Conservation (phyloP, 192 early-diverging fungal genomes). For the Glomus cerebriforme region DNA sequence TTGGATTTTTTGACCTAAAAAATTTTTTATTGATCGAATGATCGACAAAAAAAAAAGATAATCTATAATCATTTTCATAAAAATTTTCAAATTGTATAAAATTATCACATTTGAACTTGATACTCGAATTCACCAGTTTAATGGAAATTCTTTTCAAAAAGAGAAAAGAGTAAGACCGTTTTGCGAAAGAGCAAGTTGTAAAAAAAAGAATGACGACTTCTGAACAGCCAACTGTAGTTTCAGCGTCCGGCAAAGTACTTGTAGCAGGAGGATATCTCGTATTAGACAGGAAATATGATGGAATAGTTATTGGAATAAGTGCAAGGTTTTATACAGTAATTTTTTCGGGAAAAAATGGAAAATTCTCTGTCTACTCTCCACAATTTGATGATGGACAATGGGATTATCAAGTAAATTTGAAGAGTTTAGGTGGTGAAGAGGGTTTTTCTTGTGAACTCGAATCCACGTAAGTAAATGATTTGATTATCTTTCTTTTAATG, state of each 20-base stretch:
- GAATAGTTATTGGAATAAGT: constrained; percentile 82
- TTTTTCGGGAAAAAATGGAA: constrained; percentile 19
- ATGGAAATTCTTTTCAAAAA: too few species aligned
- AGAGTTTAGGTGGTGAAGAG: constrained; percentile 22
- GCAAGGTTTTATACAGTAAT: constrained; percentile 84
- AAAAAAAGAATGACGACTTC: background rate
- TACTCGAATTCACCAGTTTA: too few species aligned
- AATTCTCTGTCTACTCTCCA: constrained; percentile 72
- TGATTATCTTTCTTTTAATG: background rate
- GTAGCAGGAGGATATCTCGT: constrained; percentile 93
- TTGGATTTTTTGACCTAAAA: too few species aligned
- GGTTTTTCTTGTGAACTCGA: constrained; percentile 39
- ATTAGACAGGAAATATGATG: constrained; percentile 75
- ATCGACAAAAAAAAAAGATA: too few species aligned
- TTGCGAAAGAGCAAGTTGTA: too few species aligned
- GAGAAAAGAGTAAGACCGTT: too few species aligned
- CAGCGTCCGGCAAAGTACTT: constrained; percentile 96
- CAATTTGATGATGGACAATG: constrained; percentile 87
- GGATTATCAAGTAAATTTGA: constrained; percentile 56
- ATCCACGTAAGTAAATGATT: constrained; percentile 34
- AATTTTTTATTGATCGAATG: too few species aligned
- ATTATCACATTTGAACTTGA: too few species aligned
- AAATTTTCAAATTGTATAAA: too few species aligned
- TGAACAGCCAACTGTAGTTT: constrained; percentile 54
- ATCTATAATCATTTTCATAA: too few species aligned